Evolutionary conservation across 345 rosid genomes (phyloP).

Genomic region (Acer saccharum): DNA sequence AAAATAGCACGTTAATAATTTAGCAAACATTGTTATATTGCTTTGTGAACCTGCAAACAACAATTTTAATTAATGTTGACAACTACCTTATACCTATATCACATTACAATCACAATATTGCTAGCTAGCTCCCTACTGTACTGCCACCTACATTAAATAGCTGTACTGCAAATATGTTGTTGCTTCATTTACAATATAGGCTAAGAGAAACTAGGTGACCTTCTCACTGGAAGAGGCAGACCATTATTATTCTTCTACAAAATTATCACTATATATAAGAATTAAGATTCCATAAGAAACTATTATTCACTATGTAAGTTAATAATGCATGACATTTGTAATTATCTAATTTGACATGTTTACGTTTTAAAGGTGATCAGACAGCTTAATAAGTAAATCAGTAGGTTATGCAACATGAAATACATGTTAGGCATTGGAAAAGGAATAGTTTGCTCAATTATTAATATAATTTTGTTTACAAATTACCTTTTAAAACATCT

Average conservation of each 20-base stretch:
- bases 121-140: constrained; percentile 3
- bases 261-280: not conserved
- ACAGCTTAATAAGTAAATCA: constrained; percentile 8
- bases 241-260: not conserved
- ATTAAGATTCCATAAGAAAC: constrained; percentile 6
- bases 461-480: not conserved
- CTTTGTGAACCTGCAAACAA: not conserved
- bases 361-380: not conserved
- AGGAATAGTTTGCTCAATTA: not conserved
- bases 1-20: not conserved
- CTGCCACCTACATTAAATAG: not conserved
- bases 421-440: constrained; percentile 2
- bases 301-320: not conserved
- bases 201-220: not conserved
- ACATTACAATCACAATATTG: constrained; percentile 13
- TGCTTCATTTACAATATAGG: constrained; percentile 5
- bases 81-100: constrained; percentile 4
- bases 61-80: not conserved
- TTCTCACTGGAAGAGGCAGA: not conserved
- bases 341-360: not conserved
- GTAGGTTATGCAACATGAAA: not conserved
- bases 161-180: not conserved
- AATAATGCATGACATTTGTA: constrained; percentile 7
- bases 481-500: constrained; percentile 65
- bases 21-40: not conserved